A percentile compares a stretch with the other conserved stretches of the same genome.
phyloP scores from a whole-genome alignment of 768 basidiomycete genomes.

The Rhizopogon rudus region DNA sequence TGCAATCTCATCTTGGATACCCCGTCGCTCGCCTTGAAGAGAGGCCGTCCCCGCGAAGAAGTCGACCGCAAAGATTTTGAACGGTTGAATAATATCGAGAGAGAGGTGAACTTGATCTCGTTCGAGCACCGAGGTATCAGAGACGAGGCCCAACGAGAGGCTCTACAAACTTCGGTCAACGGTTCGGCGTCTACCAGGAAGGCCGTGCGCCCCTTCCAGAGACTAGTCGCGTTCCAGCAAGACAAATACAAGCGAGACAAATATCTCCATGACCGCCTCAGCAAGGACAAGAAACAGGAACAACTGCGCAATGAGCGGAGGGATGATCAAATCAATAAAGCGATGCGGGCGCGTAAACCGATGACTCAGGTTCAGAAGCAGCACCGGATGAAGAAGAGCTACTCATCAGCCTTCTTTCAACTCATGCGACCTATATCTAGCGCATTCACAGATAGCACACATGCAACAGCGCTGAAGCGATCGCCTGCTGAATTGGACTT shows the following conservation, averaged over 20 bases:
- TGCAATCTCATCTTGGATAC: slow-evolving; percentile 58
- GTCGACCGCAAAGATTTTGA: slow-evolving; percentile 65
- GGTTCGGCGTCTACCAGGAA: slow-evolving; percentile 49
- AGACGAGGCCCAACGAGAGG: slow-evolving; percentile 72
- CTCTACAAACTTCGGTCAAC: slow-evolving; percentile 35
- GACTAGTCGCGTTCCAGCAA: slow-evolving; percentile 56
- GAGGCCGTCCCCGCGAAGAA: slow-evolving; percentile 47
- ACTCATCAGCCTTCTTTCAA: slow-evolving; percentile 75
- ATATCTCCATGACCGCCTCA: slow-evolving; percentile 59
- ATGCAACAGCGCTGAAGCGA: slow-evolving; percentile 38
- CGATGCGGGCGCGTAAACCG: slow-evolving; percentile 57
- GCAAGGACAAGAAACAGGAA: slow-evolving; percentile 73
- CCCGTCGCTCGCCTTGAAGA: slow-evolving; percentile 37
- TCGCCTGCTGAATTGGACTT: slow-evolving; percentile 78
- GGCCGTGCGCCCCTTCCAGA: slow-evolving; percentile 59
- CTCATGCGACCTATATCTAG: slow-evolving; percentile 89
- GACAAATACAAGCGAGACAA: slow-evolving; percentile 83
- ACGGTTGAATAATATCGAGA: slow-evolving; percentile 71
- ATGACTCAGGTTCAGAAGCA: slow-evolving; percentile 57
- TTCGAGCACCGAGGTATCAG: slow-evolving; percentile 71
- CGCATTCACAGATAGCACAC: slow-evolving; percentile 67
- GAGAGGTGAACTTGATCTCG: slow-evolving; percentile 53
- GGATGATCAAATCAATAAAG: slow-evolving; percentile 70
- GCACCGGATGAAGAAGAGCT: slow-evolving; percentile 84
- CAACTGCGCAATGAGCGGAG: slow-evolving; percentile 68